Conservation (phyloP, 2,329 filamentous ascomycete species). For the Aspergillus brunneoviolaceus region DNA sequence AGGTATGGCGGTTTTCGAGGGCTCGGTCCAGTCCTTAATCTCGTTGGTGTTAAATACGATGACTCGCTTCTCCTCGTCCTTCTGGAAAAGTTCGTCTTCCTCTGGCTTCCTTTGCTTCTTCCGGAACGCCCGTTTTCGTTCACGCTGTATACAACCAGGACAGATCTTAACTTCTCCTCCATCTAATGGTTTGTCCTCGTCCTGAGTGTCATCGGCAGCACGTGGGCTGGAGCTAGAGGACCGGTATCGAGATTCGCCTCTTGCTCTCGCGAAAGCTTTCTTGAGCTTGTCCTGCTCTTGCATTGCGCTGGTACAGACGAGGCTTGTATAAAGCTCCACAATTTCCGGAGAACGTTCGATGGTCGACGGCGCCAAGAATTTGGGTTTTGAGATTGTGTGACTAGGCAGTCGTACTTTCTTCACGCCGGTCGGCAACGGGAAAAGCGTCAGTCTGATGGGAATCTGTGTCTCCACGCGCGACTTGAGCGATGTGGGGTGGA, state of each 20-base stretch:
- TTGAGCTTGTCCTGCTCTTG: slow-evolving; percentile 65
- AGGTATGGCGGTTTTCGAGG: slow-evolving; percentile 55
- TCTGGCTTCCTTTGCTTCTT: slow-evolving; percentile 94
- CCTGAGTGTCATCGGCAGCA: slow-evolving; percentile 55
- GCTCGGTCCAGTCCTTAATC: slow-evolving; percentile 76
- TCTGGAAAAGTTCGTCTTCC: slow-evolving; percentile 83
- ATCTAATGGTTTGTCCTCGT: slow-evolving; percentile 72
- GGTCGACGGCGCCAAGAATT: slow-evolving; percentile 74
- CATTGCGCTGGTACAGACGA: slow-evolving; percentile 94
- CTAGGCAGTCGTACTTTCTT: slow-evolving; percentile 82
- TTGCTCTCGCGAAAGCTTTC: slow-evolving; percentile 64
- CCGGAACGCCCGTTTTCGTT: slow-evolving; percentile 83
- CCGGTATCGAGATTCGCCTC: slow-evolving; percentile 40
- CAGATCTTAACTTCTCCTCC: slow-evolving; percentile 96
- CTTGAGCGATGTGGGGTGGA: slow-evolving; percentile 71
- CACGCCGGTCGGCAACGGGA: slow-evolving; percentile 70
- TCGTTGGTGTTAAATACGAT: slow-evolving; percentile 91
- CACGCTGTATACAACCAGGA: slow-evolving; percentile 82
- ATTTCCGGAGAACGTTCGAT: slow-evolving; percentile 68
- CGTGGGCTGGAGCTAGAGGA: slow-evolving; percentile 41
- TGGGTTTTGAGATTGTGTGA: slow-evolving; percentile 91
- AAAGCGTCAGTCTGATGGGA: slow-evolving; percentile 76
- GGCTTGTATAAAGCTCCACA: slow-evolving; percentile 73
- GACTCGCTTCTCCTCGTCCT: slow-evolving; percentile 75
- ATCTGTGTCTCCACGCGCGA: slow-evolving; percentile 97